A percentile compares a stretch with the other conserved stretches of the same genome.
Conservation (phyloP, 1,284 basidiomycete genomes). For the Microbotryum violaceum region DNA sequence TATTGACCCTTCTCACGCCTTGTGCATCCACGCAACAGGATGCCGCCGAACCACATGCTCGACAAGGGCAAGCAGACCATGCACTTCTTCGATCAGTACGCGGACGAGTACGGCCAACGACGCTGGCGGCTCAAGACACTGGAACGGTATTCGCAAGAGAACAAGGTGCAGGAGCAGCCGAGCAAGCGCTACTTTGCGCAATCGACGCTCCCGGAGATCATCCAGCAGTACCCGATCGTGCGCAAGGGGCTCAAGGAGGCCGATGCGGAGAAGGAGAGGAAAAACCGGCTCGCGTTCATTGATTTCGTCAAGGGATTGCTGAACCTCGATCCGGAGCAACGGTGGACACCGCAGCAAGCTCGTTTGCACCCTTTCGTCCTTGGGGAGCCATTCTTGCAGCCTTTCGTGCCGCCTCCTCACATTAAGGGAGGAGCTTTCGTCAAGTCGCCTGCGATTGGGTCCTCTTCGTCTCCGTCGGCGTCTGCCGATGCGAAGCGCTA, state of each 20-base stretch:
- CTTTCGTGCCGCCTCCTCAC: conserved; percentile 38
- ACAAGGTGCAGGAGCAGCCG: conserved; percentile 89
- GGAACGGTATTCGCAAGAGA: conserved; percentile 92
- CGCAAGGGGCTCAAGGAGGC: conserved; percentile 65
- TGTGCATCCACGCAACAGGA: conserved; percentile 43
- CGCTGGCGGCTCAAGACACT: conserved; percentile 81
- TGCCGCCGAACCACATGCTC: conserved; percentile 86
- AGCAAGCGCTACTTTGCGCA: conserved; percentile 99
- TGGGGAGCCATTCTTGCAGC: conserved; percentile 54
- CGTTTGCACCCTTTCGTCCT: conserved; percentile 95
- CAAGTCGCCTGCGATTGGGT: conserved; percentile 23
- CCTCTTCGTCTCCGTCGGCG: conserved; percentile 17
- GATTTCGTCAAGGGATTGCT: conserved; percentile 95
- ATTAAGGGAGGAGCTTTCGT: conserved; percentile 20
- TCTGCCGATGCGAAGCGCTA: conserved; percentile 69
- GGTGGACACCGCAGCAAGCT: conserved; percentile 97
- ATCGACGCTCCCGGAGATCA: conserved; percentile 85
- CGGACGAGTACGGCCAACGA: conserved; percentile 78
- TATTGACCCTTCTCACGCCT: no score
- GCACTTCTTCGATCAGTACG: conserved; percentile 80
- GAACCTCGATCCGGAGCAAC: conserved; percentile 85
- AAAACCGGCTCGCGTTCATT: conserved; percentile 87
- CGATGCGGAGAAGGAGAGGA: conserved; percentile 92
- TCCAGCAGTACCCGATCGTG: conserved; percentile 88
- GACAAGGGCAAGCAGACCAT: conserved; percentile 90